These are phyloP conservation scores for Cornus controversa DNA, from an alignment of 148 eudicot genomes.

Conservation along the genomic window DNA sequence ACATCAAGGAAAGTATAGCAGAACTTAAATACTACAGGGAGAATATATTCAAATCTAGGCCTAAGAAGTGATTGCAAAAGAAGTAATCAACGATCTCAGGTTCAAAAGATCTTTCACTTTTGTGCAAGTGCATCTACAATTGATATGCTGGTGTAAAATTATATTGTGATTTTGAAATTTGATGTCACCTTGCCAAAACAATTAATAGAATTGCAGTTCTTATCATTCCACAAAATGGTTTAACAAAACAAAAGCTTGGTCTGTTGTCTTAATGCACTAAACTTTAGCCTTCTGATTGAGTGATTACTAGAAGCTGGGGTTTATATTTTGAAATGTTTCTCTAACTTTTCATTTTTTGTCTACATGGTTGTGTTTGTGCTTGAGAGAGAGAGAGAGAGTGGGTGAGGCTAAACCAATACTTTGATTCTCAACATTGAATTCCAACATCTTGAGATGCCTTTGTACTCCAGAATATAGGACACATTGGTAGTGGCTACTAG, in stretches of 20 bases:
- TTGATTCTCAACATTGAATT: no score
- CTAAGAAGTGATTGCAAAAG: constrained; percentile 27
- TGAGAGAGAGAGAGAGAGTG: no score
- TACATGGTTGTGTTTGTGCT: no score
- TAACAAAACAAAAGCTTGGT: background rate
- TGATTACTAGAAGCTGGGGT: no score
- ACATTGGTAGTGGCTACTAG: no score
- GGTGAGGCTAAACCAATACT: no score
- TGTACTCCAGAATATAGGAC: no score
- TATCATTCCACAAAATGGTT: background rate
- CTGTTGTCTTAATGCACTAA: background rate
- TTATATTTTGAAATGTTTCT: no score
- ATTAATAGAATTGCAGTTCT: background rate
- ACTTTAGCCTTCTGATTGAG: background rate
- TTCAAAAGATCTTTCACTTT: constrained; percentile 5
- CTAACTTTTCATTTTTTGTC: no score
- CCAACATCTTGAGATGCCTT: no score
- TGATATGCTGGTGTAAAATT: background rate
- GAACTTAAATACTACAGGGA: constrained; percentile 84
- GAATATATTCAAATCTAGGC: constrained; percentile 59
- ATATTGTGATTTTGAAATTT: background rate
- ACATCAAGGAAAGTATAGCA: constrained; percentile 84
- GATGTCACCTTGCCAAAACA: background rate
- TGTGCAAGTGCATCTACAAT: background rate
- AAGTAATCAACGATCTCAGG: background rate